phyloP scores from a whole-genome alignment of 768 basidiomycete genomes.

The Lanmaoa pseudosensibilis region DNA sequence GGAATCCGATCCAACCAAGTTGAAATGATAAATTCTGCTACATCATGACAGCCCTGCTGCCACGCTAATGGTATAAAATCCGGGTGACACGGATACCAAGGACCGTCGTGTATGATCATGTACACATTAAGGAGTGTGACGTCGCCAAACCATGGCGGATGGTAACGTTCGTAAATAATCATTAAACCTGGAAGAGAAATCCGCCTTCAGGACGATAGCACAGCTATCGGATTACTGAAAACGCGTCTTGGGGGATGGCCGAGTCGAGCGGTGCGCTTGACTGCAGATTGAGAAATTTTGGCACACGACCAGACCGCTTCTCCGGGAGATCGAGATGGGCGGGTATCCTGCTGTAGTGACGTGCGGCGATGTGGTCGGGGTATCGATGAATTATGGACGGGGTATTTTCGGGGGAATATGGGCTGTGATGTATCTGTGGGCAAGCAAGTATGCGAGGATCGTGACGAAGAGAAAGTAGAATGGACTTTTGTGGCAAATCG shows the following conservation, averaged over 20 bases:
- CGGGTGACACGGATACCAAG: constrained; percentile 5
- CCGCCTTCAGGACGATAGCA: constrained; percentile 9
- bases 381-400: constrained; percentile 6
- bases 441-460: constrained; percentile 1
- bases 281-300: constrained; percentile 29
- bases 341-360: constrained; percentile 7
- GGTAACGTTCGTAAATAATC: constrained; percentile 10
- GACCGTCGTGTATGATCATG: neutral
- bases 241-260: constrained; percentile 20
- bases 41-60: constrained; percentile 16
- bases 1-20: constrained; percentile 3
- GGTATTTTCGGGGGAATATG: constrained; percentile 4
- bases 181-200: neutral
- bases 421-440: constrained; percentile 9
- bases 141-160: constrained; percentile 1
- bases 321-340: constrained; percentile 5
- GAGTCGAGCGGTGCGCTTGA: constrained; percentile 30
- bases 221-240: constrained; percentile 21
- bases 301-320: constrained; percentile 32
- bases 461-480: constrained; percentile 4
- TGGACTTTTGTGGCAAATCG: constrained; percentile 11
- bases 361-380: constrained; percentile 11
- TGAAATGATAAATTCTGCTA: constrained; percentile 3
- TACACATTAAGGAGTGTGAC: constrained; percentile 16
- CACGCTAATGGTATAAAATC: constrained; percentile 21